Conservation (phyloP, 805 yeast genomes). For the Kodamaea hsintzibuensis region DNA sequence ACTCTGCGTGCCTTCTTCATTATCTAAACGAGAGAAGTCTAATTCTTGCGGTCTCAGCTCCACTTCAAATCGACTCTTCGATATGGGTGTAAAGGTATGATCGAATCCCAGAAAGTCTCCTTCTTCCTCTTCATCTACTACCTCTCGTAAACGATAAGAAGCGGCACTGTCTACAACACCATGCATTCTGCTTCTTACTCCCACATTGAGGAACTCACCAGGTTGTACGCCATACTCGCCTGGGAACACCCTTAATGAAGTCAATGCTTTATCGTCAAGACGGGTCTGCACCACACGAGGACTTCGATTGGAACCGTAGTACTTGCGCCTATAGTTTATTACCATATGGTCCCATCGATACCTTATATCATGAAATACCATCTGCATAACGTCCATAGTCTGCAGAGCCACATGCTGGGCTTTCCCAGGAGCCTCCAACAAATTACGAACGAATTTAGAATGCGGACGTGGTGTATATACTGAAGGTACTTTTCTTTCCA, state of each 20-base stretch:
- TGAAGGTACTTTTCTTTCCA: neutral
- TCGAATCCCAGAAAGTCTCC: neutral
- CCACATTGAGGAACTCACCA: slow-evolving; percentile 32
- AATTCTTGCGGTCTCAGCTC: neutral
- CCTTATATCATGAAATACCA: slow-evolving; percentile 24
- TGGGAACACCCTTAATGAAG: slow-evolving; percentile 41
- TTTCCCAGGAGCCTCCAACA: slow-evolving; percentile 1
- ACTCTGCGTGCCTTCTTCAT: neutral
- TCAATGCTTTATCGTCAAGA: slow-evolving; percentile 31
- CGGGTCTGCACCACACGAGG: slow-evolving; percentile 40
- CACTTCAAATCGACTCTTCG: neutral
- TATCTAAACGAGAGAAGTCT: neutral
- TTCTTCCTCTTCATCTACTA: neutral
- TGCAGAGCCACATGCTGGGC: neutral
- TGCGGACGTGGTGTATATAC: neutral
- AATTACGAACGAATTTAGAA: neutral
- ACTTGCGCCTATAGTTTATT: slow-evolving; percentile 37
- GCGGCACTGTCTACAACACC: neutral
- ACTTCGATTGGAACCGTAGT: slow-evolving; percentile 38
- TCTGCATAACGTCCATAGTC: neutral
- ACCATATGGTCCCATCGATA: slow-evolving; percentile 33
- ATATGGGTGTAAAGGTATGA: neutral
- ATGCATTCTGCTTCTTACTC: slow-evolving; percentile 10
- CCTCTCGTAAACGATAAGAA: neutral
- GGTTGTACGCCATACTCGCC: slow-evolving; percentile 30